These are phyloP conservation scores for Penicillium pulvis DNA, from an alignment of 495 filamentous ascomycete species.

Conservation along the genomic window DNA sequence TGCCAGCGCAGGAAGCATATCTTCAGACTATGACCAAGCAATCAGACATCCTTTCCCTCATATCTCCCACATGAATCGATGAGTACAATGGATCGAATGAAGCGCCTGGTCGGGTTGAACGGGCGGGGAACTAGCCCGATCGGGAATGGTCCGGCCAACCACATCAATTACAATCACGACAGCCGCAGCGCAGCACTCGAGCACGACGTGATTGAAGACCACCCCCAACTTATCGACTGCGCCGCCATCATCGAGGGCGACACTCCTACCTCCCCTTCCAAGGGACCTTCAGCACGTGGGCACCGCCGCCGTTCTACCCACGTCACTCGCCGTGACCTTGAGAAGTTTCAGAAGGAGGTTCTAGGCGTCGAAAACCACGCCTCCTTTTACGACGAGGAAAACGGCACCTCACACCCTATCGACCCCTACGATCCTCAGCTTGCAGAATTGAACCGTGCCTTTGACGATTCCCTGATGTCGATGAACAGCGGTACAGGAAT, in stretches of 20 bases:
- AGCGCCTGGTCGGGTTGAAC: conserved; percentile 23
- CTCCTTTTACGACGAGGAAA: conserved; percentile 38
- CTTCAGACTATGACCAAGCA: neutral
- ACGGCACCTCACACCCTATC: conserved; percentile 23
- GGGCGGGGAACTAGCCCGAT: conserved; percentile 22
- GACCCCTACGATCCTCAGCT: conserved; percentile 39
- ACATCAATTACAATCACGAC: conserved; percentile 9
- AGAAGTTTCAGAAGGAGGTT: conserved; percentile 47
- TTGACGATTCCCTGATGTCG: conserved; percentile 37
- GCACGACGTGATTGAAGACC: conserved; percentile 14
- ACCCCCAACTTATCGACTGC: conserved; percentile 12
- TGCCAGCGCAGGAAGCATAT: neutral
- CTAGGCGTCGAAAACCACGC: conserved; percentile 39
- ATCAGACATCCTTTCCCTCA: no score
- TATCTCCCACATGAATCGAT: conserved; percentile 9
- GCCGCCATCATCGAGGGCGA: conserved; percentile 44
- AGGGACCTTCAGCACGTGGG: conserved; percentile 46
- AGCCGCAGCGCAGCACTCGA: conserved; percentile 10
- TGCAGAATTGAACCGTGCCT: conserved; percentile 41
- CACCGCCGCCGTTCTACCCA: conserved; percentile 51
- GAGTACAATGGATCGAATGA: conserved; percentile 26
- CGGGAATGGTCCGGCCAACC: conserved; percentile 14
- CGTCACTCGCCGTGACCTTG: conserved; percentile 48
- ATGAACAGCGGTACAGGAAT: conserved; percentile 40
- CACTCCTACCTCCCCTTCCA: conserved; percentile 36